Base-by-base conservation (phyloP, 768 basidiomycete genomes). In the Cyclocybe cylindracea region DNA sequence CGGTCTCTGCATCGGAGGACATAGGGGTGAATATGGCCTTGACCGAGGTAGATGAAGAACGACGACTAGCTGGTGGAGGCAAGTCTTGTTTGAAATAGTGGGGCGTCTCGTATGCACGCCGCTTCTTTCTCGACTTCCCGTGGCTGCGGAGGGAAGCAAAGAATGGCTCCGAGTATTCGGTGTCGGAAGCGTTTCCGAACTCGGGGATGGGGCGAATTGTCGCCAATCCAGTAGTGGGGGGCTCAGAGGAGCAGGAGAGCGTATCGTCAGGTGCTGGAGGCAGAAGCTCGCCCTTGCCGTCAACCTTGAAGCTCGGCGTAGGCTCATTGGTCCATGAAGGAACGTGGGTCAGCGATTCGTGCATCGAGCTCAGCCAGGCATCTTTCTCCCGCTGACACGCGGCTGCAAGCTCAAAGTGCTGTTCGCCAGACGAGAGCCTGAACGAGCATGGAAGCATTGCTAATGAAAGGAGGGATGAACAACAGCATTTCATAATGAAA, bases 361-460 rank as follows among this genome's bases (percentile, higher is more conserved):
- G 75, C 44, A 97, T 82, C 5, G 84, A 83, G 32, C 74, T 70
- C 48, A 94, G 71, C 96, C 96, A 98, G n/a, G 89, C 74, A 24
- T 84, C 80, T 72, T 93, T 95, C 70, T 98, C 96, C 34, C 75
- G 78, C 61, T 73, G 79, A 65, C 94, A 95, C 11, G 91, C 82
- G 0, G 91, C 91, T 6, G 91, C 91, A 31, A 98, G 71, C 64
- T 97, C 94, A 60, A 96, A 89, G 51, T 84, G 78, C 61, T 91
- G 86, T 5, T 86, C 85, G 47, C 77, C 78, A 39, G 78, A 79
- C 8, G 77, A 80, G 11, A 97, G 71, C 44, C 89, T 85, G 68
- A 98, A 90, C 39, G 87, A 87, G 61, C 84, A 88, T 10, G 94
- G 87, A 6, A 98, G 74, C 56, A 87, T 76, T 40, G 85, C 94